These are phyloP conservation scores for Astrothelium subdiscretum DNA, from an alignment of 495 filamentous ascomycete genomes.

Conservation along the genomic window DNA sequence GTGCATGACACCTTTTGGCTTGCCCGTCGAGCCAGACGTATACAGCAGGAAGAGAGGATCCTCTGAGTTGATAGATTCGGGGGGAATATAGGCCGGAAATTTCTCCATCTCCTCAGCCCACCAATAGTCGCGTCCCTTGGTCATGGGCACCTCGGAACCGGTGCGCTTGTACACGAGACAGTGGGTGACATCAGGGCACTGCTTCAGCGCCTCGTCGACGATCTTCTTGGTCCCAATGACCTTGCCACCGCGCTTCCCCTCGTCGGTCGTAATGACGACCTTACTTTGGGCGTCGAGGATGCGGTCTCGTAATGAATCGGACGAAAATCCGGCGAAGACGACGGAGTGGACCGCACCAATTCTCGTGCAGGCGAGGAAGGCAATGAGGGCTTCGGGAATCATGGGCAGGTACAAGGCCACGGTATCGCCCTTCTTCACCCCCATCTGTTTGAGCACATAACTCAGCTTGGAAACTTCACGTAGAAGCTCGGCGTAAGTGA, in stretches of 20 bases:
- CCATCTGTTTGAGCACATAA: slow-evolving; percentile 81
- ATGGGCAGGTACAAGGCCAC: slow-evolving; percentile 97
- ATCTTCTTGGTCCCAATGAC: slow-evolving; percentile 98
- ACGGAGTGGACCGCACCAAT: slow-evolving; percentile 97
- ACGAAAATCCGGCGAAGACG: slow-evolving; percentile 96
- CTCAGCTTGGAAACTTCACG: slow-evolving; percentile 81
- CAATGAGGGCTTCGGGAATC: slow-evolving; percentile 90
- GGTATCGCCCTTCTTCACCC: slow-evolving; percentile 94
- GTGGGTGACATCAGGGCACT: slow-evolving; percentile 81
- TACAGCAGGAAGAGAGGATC: slow-evolving; percentile 97
- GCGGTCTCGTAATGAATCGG: slow-evolving; percentile 92
- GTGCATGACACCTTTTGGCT: slow-evolving; percentile 99
- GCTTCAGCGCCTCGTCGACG: slow-evolving; percentile 94
- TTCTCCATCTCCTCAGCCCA: slow-evolving; percentile 98
- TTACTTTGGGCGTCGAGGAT: slow-evolving; percentile 81
- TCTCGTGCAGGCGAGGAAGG: slow-evolving; percentile 81
- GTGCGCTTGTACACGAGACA: slow-evolving; percentile 92
- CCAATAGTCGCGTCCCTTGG: slow-evolving; percentile 80
- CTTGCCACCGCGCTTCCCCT: slow-evolving; percentile 96
- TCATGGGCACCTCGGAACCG: slow-evolving; percentile 85
- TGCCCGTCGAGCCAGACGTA: slow-evolving; percentile 94
- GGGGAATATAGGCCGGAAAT: slow-evolving; percentile 80
- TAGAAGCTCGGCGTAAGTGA: slow-evolving; percentile 90
- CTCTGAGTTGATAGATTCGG: slow-evolving; percentile 79
- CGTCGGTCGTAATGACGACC: slow-evolving; percentile 92